phyloP scores from a whole-genome alignment of 1,139 yeast species.

The Hyphopichia wangnamkhiaoensis region DNA sequence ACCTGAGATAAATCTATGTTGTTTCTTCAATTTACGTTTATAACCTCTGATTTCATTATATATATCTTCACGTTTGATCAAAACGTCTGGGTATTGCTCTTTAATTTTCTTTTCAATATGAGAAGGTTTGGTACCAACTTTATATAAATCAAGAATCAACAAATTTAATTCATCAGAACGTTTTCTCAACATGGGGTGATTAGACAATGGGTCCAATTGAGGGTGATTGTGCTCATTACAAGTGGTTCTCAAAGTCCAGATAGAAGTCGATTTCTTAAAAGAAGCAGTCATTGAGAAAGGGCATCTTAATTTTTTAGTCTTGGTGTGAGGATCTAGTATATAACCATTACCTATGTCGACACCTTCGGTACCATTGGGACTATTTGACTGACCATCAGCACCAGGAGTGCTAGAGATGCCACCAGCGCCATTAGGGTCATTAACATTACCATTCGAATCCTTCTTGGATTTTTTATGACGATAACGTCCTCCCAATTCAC shows the following conservation, averaged over 20 bases:
- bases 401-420: conserved; percentile 5
- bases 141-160: conserved; percentile 53
- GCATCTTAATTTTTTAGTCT: conserved; percentile 55
- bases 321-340: conserved; percentile 44
- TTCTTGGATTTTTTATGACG: conserved; percentile 52
- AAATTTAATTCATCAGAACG: conserved; percentile 54
- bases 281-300: conserved; percentile 62
- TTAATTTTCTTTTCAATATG: conserved; percentile 55
- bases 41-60: conserved; percentile 61
- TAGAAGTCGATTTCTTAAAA: conserved; percentile 48
- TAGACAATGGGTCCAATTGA: conserved; percentile 55
- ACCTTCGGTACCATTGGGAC: conserved; percentile 14
- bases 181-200: conserved; percentile 60
- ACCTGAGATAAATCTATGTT: conserved; percentile 24
- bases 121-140: conserved; percentile 59
- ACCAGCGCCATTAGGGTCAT: conserved; percentile 11
- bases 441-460: conserved; percentile 18
- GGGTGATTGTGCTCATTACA: conserved; percentile 63
- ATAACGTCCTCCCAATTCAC: conserved; percentile 60
- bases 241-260: conserved; percentile 56
- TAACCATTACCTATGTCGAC: conserved; percentile 38
- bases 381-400: conserved; percentile 8
- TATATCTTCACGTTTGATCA: conserved; percentile 58
- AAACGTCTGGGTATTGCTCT: conserved; percentile 55
- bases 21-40: conserved; percentile 53